phyloP scores from a whole-genome alignment of 2,329 filamentous ascomycete genomes.

The Colletotrichum sp. region DNA sequence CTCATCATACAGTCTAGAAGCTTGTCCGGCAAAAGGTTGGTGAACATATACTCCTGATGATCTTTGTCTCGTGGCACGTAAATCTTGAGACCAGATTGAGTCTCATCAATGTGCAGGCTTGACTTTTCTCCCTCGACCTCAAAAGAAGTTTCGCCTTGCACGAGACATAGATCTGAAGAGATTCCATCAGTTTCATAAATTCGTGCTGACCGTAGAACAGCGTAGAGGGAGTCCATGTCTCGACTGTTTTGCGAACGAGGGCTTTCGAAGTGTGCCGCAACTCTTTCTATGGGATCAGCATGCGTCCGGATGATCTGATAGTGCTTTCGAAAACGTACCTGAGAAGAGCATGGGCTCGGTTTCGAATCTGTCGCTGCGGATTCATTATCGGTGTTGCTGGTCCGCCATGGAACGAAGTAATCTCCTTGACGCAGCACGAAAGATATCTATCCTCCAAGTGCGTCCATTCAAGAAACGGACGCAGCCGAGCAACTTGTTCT shows the following conservation, averaged over 20 bases:
- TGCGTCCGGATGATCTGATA: accelerated
- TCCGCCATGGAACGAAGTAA: constrained; percentile 29
- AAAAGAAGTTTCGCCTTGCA: constrained; percentile 26
- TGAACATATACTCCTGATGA: constrained; percentile 33
- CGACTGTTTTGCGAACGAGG: not conserved
- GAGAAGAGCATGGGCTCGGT: not conserved
- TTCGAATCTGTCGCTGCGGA: not conserved
- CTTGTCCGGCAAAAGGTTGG: constrained; percentile 26
- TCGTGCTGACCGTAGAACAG: constrained; percentile 6
- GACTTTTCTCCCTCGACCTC: constrained; percentile 21
- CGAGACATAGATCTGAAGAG: constrained; percentile 28
- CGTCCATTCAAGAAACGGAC: constrained; percentile 36
- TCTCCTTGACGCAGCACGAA: constrained; percentile 36
- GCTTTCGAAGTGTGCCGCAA: not conserved
- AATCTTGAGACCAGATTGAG: constrained; percentile 23
- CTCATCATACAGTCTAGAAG: constrained; percentile 41
- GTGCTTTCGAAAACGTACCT: not conserved
- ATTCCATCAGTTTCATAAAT: constrained; percentile 36
- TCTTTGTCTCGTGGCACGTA: constrained; percentile 35
- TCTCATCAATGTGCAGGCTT: constrained; percentile 34
- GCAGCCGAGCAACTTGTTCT: not conserved
- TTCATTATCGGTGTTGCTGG: not conserved
- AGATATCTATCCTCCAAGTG: constrained; percentile 34
- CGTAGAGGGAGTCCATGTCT: not conserved
- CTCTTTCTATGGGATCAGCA: not conserved